A percentile compares a stretch with the other conserved stretches of the same genome.
These are phyloP conservation scores for Myrmaecium sp. DNA, from an alignment of 2,329 filamentous ascomycete species.

Conservation along the genomic window DNA sequence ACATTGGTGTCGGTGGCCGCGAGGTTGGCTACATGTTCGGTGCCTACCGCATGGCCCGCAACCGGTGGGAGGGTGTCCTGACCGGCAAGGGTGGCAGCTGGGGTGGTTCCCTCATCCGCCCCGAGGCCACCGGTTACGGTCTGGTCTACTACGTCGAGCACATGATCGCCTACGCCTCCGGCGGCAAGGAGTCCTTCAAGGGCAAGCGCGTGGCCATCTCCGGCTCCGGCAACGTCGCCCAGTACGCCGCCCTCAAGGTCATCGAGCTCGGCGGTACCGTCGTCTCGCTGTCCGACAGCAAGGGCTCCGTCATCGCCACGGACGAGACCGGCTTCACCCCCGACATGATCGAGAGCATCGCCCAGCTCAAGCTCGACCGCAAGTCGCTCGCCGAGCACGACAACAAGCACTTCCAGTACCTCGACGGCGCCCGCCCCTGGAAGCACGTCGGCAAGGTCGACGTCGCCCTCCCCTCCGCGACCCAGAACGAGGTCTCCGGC, in stretches of 20 bases:
- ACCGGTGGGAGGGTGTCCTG: constrained; percentile 88
- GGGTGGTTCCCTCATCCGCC: constrained; percentile 87
- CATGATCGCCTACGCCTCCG: constrained; percentile 77
- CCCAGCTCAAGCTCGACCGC: constrained; percentile 71
- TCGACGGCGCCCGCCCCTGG: constrained; percentile 81
- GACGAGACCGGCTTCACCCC: constrained; percentile 56
- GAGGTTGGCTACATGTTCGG: constrained; percentile 95
- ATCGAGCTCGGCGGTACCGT: constrained; percentile 91
- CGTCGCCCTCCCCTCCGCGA: constrained; percentile 80
- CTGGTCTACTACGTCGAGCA: constrained; percentile 91
- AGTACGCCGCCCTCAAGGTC: constrained; percentile 90
- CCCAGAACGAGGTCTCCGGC: constrained; percentile 91
- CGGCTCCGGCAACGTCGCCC: constrained; percentile 92
- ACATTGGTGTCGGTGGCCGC: constrained; percentile 83
- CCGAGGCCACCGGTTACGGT: constrained; percentile 93
- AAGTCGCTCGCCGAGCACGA: constrained; percentile 62
- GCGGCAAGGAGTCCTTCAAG: constrained; percentile 63
- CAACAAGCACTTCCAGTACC: constrained; percentile 61
- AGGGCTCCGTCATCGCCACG: constrained; percentile 64
- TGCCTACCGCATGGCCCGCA: constrained; percentile 73
- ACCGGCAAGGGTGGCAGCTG: constrained; percentile 89
- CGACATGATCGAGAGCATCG: constrained; percentile 64
- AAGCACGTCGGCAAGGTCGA: constrained; percentile 77
- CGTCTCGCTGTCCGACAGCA: constrained; percentile 83
- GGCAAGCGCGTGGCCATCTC: constrained; percentile 94